Evolutionary conservation across 441 rosid species (phyloP).

Genomic region (Adansonia madagascariensis): DNA sequence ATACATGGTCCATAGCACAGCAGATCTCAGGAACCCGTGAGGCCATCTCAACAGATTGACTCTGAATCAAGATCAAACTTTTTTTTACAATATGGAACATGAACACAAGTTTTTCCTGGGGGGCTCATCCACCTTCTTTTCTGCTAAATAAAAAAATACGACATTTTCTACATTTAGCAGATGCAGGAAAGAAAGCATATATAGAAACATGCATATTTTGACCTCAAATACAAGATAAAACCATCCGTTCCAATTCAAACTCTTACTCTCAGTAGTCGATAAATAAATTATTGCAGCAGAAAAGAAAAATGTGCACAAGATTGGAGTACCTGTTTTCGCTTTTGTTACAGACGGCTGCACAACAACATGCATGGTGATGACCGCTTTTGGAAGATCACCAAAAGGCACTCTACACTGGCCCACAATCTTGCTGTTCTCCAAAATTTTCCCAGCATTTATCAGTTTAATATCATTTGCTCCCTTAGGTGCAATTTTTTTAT

Average conservation of each 20-base stretch:
- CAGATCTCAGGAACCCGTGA: constrained; percentile 22
- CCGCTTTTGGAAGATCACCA: constrained; percentile 71
- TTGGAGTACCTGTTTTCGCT: constrained; percentile 67
- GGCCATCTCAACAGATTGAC: constrained; percentile 14
- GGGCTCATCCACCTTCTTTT: constrained; percentile 61
- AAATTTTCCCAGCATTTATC: constrained; percentile 83
- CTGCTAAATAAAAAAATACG: constrained; percentile 40
- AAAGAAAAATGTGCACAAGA: neutral
- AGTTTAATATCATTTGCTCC: constrained; percentile 75
- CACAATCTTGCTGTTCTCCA: constrained; percentile 84
- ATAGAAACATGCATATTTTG: neutral
- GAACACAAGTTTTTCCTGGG: constrained; percentile 54
- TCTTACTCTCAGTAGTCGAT: neutral
- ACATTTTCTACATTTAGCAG: neutral
- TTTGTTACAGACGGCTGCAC: constrained; percentile 78
- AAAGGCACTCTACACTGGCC: constrained; percentile 82
- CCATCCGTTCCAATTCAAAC: neutral
- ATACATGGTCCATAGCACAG: constrained; percentile 25
- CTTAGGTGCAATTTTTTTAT: constrained; percentile 73
- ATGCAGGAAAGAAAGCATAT: neutral
- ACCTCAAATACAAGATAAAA: neutral
- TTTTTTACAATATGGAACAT: constrained; percentile 54
- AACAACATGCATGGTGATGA: constrained; percentile 93
- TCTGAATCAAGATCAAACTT: constrained; percentile 16
- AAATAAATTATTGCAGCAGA: neutral